Evolutionary conservation across 2,329 filamentous ascomycete genomes (phyloP).

Genomic region (Talaromyces sp.): DNA sequence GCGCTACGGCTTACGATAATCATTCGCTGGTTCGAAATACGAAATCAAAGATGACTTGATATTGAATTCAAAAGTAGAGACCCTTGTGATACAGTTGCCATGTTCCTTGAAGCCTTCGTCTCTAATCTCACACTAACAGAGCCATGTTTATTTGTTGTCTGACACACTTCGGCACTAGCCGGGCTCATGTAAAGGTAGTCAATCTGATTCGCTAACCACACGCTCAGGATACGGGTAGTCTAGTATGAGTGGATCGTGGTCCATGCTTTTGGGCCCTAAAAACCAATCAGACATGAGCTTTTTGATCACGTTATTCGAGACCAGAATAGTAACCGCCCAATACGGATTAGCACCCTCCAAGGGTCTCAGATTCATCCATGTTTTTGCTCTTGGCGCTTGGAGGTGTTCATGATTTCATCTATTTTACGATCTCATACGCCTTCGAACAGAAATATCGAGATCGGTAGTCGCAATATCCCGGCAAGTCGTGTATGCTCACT

Average conservation of each 20-base stretch:
- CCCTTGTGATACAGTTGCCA: neutral
- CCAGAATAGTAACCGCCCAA: neutral
- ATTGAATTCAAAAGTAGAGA: neutral
- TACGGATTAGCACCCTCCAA: neutral
- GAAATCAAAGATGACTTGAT: neutral
- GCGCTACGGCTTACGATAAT: neutral
- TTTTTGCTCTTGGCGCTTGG: neutral
- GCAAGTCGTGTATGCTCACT: neutral
- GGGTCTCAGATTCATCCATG: neutral
- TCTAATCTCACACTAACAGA: neutral
- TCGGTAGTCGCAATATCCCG: neutral
- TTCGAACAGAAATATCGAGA: neutral
- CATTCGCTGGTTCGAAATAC: neutral
- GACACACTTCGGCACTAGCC: conserved; percentile 10
- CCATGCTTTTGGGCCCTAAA: neutral
- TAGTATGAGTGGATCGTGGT: neutral
- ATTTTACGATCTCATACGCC: neutral
- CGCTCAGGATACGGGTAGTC: neutral
- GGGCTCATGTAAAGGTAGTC: neutral
- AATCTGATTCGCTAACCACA: neutral
- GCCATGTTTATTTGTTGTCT: conserved; percentile 12
- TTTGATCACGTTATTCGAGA: neutral
- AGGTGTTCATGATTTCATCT: neutral
- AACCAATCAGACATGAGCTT: neutral
- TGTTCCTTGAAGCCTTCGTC: neutral